Evolutionary conservation across 2,329 filamentous ascomycete species (phyloP), one percentile per base, ranked within the genome.

Genomic region (Clonostachys chloroleuca): DNA sequence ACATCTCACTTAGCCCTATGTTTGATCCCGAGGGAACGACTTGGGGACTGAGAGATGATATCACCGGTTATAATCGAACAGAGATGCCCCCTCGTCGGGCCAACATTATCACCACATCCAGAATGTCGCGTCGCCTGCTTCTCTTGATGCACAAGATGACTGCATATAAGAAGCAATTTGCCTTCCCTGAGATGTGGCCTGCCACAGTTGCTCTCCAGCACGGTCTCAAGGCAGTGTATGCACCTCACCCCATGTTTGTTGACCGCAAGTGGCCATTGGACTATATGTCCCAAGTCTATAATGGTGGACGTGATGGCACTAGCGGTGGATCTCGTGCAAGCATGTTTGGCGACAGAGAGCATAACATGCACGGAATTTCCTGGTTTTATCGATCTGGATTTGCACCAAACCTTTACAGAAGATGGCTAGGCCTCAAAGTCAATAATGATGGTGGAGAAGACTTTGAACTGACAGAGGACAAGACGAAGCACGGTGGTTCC

Each of bases 171-270:
- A 92, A 91, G 57, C 88, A 95, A 66, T 88, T 89, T 53, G 95
- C 94, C 72, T 95, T 95, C 63, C 89, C 91, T 0, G 92, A 97
- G 67, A 96, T 96, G 92, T 96, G 90, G 90, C 89, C 92, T 0
- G 86, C 86, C 1, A 94, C 88, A 0, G 84, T 89, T 2, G 89
- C 92, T 2, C 77, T 97, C 10, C 92, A 96, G 50, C 92, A 96
- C 63, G 92, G 92, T 12, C 84, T 89, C 69, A 97, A 96, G 71
- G 91, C 89, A 36, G 91, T 96, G 13, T 95, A 87, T 54, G 90
- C 85, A 3, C 92, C 92, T 2, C 92, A 97, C 59, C 89, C 92
- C 2, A 78, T 95, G 47, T 97, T 87, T 62, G 81, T 92, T 14
- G 92, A 96, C 66, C 84, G 92, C 47, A 79, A 83, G 57, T 97